Evolutionary conservation across 306 rosid genomes (phyloP), one percentile per base, ranked within the genome.

Genomic region (Gillenia trifoliata): DNA sequence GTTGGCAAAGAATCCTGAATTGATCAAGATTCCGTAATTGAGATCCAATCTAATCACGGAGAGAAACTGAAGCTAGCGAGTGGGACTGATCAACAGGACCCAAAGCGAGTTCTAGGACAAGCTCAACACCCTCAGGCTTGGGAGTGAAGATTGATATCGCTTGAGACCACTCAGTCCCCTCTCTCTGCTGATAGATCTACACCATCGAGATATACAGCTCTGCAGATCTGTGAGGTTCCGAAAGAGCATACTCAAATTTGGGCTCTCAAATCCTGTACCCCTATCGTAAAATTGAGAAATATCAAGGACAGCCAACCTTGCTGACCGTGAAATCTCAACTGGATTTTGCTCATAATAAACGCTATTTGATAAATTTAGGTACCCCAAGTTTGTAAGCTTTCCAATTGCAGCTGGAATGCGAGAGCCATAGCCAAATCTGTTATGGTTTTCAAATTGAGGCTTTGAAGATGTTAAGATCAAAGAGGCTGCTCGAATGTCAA

Each of bases 121-220:
- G 28, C 61, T 55, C 28, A 55, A 77, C 61, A 31, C 80, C 15
- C 30, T 57, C 26, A 68, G 64, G 26, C 69, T 43, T 43, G 56
- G 54, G 30, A 59, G 28, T 30, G 63, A 30, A 47, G 54, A 71
- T n/a, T 11, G 77, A 71, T 20, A 78, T 49, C n/a, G 11, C 34
- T n/a, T 29, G 23, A 15, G 80, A 55, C 95, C 95, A 87, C 30
- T 87, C 75, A 0, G 50, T 6, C 54, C 84, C 86, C n/a, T n/a
- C n/a, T n/a, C 12, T 5, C 4, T 2, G 79, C 85, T 6, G 80
- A 68, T 62, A 85, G 22, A 22, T n/a, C 1, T 3, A 55, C 15
- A 23, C 6, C 6, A 12, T 89, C 85, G 0, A 89, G 57, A 78
- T 33, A 29, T 30, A n/a, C n/a, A 89, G 50, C 30, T 76, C 65